Evolutionary conservation across 1,284 basidiomycete species (phyloP), one percentile per base, ranked within the genome.

Genomic region (Ustilago loliicola): DNA sequence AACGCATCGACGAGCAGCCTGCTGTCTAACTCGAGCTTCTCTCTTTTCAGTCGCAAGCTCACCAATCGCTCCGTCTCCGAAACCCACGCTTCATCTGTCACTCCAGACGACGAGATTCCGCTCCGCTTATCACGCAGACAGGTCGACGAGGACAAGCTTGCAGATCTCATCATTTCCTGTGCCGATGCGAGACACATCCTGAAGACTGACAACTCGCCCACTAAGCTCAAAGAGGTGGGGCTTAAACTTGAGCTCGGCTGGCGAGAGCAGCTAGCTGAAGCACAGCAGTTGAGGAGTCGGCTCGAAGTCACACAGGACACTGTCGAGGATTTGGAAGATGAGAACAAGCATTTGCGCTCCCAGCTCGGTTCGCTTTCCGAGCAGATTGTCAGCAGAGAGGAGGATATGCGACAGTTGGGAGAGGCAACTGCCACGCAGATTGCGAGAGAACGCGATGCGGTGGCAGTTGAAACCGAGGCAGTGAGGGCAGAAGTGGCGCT

Each of bases 251-350:
- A 80, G 40, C 54, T 71, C 9, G 74, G 66, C 0, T 80, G 70
- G 67, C 25, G 67, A 45, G 71, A 74, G 25, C 70, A 80, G 65
- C 58, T 77, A 3, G 59, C 59, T 1, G 74, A 80, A 42, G 63
- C 66, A n/a, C 61, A 68, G n/a, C 21, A 55, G 25, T 40, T 77
- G 25, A 48, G 78, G 5, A 32, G 23, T 13, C 53, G 47, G 10
- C 38, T 77, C 1, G 63, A 67, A 19, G 30, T 51, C 2, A 55
- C 70, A 0, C 64, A 72, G 21, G 79, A 78, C 23, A 68, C 61
- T 11, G 61, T 77, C n/a, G 72, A 61, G 13, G 76, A 76, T 42
- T 54, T 80, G 27, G 66, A 75, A 47, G 72, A 76, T 19, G 79
- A 80, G 47, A 80, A 80, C 53, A 50, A 55, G 17, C 69, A 72